Evolutionary conservation across 352 stramenopile genomes (phyloP), one percentile per base, ranked within the genome.

Genomic region (Phytophthora citrophthora): DNA sequence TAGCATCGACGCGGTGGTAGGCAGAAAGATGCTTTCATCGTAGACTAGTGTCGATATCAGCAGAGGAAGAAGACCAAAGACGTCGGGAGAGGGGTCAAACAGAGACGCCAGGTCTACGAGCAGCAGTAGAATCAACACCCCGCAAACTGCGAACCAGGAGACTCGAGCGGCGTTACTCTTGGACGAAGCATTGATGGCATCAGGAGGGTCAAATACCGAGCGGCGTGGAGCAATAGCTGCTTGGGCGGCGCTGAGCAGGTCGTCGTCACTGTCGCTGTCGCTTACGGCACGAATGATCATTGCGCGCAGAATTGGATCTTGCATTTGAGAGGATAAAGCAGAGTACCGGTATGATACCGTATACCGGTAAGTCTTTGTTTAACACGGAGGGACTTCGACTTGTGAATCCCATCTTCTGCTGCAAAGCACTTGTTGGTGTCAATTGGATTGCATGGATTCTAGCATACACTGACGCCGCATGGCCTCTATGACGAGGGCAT

Each of bases 271-370:
- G 16, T 88, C 81, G 66, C 64, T 72, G 64, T 86, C 75, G 52
- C 73, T 89, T 24, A 74, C 79, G 1, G 86, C 81, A 16, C 86
- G 86, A 50, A 94, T 79, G 75, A 94, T 94, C 86, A 94, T 94
- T 15, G 31, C 20, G 44, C 39, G 4, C 27, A 5, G 26, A 5
- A 41, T 27, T 39, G 20, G 62, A 62, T 59, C 54, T 64, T 64
- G 4, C 3, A 4, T 4, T 31, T 9, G 2, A 11, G 27, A 9
- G 6, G n/a, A n/a, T 32, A 20, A 20, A 34, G 29, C 4, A 13
- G 29, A 11, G 10, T 34, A 34, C 9, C 29, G 29, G 29, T 34
- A 13, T 32, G 5, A 7, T 34, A 11, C 2, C 8, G 29, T 34
- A 34, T 34, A 34, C 29, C 29, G 29, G 29, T 34, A 34, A 13